Base-by-base conservation (phyloP, 148 eudicot species). In the Vaccinium vitisidaea region DNA sequence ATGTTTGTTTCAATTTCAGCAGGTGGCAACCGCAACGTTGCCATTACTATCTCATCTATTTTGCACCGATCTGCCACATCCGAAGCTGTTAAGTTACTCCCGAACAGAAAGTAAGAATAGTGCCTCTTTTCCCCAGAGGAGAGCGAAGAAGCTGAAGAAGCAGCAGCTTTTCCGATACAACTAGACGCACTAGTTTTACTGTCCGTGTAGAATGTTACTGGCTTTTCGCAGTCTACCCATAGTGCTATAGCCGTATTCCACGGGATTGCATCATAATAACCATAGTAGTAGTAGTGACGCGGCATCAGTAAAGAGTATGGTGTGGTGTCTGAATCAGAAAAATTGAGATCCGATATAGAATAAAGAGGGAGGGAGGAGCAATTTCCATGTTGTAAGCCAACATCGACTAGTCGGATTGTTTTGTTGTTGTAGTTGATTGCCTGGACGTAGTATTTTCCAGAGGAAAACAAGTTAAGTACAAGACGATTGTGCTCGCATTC, bases 281-380 rank as follows among this genome's bases (percentile, higher is more conserved):
- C 25, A 19, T 21, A 59, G 1, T 19, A n/a, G n/a, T n/a, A n/a
- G n/a, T n/a, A n/a, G n/a, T n/a, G n/a, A n/a, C n/a, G n/a, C n/a
- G n/a, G n/a, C n/a, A n/a, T 27, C 30, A 27, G 30, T 27, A 23
- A 69, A 2, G 36, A 23, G 7, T 10, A 69, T 27, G 6, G 74
- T n/a, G n/a, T n/a, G n/a, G n/a, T n/a, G 32, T 0, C 15, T 8
- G 0, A 25, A 23, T 0, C 0, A 65, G 14, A 11, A 27, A 69
- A 70, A 8, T 70, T 71, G 18, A 4, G 39, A 30, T 13, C 2
- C 2, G 46, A 70, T 3, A 12, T 14, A 4, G 16, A 5, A 30
- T 84, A 11, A 58, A 77, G 39, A 6, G 87, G 89, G 59, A 85
- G 80, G 30, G 83, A 84, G 54, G 82, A 84, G 55, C 73, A 80